phyloP scores from a whole-genome alignment of 192 early-diverging fungal species.

The Allomyces javanicus region DNA sequence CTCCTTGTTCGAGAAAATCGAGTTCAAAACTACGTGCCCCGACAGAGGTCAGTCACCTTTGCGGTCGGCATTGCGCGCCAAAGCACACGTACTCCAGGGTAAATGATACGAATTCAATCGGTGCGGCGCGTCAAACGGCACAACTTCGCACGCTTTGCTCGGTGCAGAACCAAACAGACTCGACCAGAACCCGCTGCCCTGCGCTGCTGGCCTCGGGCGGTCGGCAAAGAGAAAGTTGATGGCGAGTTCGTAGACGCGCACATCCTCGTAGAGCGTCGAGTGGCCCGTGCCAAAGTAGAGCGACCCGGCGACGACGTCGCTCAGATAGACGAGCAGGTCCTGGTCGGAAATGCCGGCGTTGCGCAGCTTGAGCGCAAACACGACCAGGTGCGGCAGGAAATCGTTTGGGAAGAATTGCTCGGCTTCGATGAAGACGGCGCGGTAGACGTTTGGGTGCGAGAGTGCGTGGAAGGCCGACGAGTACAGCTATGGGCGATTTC shows the following conservation, averaged over 20 bases:
- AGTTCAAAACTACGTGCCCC: slow-evolving; percentile 30
- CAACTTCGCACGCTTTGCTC: slow-evolving; percentile 1
- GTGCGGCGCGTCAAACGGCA: slow-evolving; percentile 38
- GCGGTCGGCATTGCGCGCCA: too few relatives aligned
- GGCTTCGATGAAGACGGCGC: slow-evolving; percentile 78
- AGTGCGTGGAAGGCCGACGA: slow-evolving; percentile 47
- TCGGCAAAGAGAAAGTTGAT: slow-evolving; percentile 18
- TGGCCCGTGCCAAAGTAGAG: slow-evolving; percentile 77
- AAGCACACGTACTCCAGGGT: slow-evolving; percentile 50
- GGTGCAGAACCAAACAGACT: neutral
- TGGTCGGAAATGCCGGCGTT: slow-evolving; percentile 78
- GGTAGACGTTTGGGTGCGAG: slow-evolving; percentile 61
- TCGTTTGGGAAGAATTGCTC: slow-evolving; percentile 50
- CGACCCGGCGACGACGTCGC: slow-evolving; percentile 68
- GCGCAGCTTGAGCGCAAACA: slow-evolving; percentile 65
- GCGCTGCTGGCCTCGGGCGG: neutral
- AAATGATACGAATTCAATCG: slow-evolving; percentile 74
- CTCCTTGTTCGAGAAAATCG: slow-evolving; percentile 48
- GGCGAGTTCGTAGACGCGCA: slow-evolving; percentile 55
- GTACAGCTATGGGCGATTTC: slow-evolving; percentile 20
- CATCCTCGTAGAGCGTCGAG: slow-evolving; percentile 80
- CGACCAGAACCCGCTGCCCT: neutral
- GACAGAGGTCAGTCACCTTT: too few relatives aligned
- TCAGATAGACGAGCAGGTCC: slow-evolving; percentile 64
- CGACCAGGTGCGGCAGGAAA: slow-evolving; percentile 71